Evolutionary conservation across 2,329 filamentous ascomycete species (phyloP), one percentile per base, ranked within the genome.

Genomic region (Calonectria pseudoturangicola): DNA sequence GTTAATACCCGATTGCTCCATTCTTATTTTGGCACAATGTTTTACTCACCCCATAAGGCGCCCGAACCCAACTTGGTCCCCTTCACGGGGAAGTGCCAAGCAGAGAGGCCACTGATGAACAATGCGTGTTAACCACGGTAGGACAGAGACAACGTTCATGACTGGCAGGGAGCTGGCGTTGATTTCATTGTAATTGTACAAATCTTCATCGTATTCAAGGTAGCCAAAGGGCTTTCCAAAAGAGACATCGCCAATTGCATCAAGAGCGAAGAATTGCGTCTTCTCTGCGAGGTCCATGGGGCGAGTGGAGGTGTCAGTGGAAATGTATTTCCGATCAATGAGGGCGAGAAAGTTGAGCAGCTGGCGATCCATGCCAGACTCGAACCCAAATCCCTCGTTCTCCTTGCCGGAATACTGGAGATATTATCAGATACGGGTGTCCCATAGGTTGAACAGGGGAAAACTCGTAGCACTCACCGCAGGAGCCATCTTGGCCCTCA

Each of bases 171-270:
- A 83, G n/a, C 82, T 83, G 45, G 85, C 84, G 45, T 83, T 86
- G 27, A 87, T 87, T 68, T 85, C 79, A 62, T 88, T 83, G 75
- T 89, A 86, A 36, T 80, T 79, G 43, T 87, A 86, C 0, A 88
- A 74, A 70, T 91, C 89, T 21, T 83, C 78, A 72, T 91, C 88
- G 8, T 85, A 82, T 27, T 82, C 81, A 16, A 91, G 82, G 75
- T 88, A 87, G 4, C 89, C 89, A 73, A 90, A 90, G 0, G 88
- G 77, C 15, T 85, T 79, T 8, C 89, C 89, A n/a, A 90, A 86
- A 0, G 87, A 87, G 27, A 91, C 81, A 45, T 89, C 85, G 15
- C 86, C 87, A 50, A 91, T 88, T 2, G 88, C 87, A 69, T 91
- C 89, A 0, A 91, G 81, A 0, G 89, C 86, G 68, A 90, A 88